Evolutionary conservation across 306 rosid genomes (phyloP), one percentile per base, ranked within the genome.

Genomic region (Trifolium fragiferum): DNA sequence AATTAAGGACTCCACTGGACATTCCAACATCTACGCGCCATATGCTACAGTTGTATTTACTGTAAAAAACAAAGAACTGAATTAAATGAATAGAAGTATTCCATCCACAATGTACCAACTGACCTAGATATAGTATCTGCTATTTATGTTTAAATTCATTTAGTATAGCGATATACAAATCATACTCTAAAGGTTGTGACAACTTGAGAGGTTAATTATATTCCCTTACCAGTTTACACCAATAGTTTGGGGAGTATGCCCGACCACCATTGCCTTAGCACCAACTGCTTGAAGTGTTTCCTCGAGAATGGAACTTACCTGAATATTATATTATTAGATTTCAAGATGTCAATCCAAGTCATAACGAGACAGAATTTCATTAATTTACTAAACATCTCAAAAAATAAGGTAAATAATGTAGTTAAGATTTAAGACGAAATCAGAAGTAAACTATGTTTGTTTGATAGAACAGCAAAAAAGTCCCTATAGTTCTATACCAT

Each of bases 1-100:
- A 94, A 79, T 92, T 84, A 62, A 90, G 97, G 62, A 94, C 97
- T 70, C 99, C 97, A 16, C 95, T 77, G n/a, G 99, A 94, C 99
- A 94, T 94, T 76, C 99, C 99, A 46, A 94, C 96, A 46, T 94
- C 99, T 27, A 94, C 63, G n/a, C 99, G 86, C 99, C 99, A 94
- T 81, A 94, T 87, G 89, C 93, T 90, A 77, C 97, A 85, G 75
- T 94, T 76, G 84, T 90, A 94, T 86, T 92, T 84, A 83, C 99
- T 94, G 93, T 75, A 72, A 33, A 38, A 69, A 76, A 58, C 59
- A 82, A 73, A 76, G 16, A 79, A 20, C 18, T 47, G 14, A 70
- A 75, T 68, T 67, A 49, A 61, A 41, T 49, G 33, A 69, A 80
- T 41, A 53, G 35, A 61, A 73, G 13, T 61, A 60, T 11, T 61